Evolutionary conservation across 495 filamentous ascomycete species (phyloP).

Genomic region (Trichoderma erinaceum): DNA sequence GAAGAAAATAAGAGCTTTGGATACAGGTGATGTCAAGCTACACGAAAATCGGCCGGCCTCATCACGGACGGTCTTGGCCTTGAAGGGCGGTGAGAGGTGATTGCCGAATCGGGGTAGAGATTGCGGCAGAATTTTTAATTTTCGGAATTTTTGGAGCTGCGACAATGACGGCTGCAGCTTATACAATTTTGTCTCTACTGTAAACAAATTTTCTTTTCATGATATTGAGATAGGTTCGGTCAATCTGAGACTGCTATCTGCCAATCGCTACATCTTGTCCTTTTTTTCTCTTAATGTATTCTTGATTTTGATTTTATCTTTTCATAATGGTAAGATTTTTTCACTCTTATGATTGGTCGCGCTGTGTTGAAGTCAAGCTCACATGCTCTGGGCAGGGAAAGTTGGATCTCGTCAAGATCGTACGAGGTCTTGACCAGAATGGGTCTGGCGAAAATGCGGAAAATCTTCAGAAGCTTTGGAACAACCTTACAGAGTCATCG

Average conservation of each 20-base stretch:
- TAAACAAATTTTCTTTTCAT: neutral
- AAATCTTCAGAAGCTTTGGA: slow-evolving; percentile 36
- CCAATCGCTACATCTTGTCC: neutral
- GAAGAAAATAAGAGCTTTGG: slow-evolving; percentile 1
- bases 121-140: slow-evolving; percentile 16
- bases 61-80: neutral
- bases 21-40: slow-evolving; percentile 15
- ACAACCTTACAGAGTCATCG: slow-evolving; percentile 26
- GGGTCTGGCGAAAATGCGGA: slow-evolving; percentile 31
- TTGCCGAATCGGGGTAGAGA: slow-evolving; percentile 6
- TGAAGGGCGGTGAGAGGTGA: slow-evolving; percentile 15
- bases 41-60: slow-evolving; percentile 12
- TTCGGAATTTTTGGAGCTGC: slow-evolving; percentile 16
- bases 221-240: neutral
- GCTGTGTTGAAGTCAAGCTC: neutral
- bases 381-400: neutral
- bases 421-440: slow-evolving; percentile 35
- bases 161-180: neutral
- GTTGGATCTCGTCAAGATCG: slow-evolving; percentile 14
- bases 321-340: slow-evolving; percentile 8
- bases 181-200: neutral
- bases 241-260: neutral
- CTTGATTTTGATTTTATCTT: neutral
- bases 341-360: neutral
- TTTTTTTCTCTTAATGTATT: neutral